These are phyloP conservation scores for Podila minutissima DNA, from an alignment of 192 early-diverging fungal genomes.

Conservation along the genomic window DNA sequence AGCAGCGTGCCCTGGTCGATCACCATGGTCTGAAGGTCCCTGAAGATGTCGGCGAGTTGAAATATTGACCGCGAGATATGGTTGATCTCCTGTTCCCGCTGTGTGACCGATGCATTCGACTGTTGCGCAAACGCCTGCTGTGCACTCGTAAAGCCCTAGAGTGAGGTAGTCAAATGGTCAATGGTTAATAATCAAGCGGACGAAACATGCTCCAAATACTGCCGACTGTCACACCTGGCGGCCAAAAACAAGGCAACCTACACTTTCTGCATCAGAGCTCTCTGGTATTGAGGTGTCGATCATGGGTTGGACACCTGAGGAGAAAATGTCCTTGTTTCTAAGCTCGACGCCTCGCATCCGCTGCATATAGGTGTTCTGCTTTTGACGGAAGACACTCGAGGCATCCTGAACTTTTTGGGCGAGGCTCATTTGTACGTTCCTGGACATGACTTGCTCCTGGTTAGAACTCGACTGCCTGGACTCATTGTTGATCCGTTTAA, in stretches of 20 bases:
- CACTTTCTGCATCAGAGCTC: conserved; percentile 28
- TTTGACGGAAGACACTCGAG: conserved; percentile 83
- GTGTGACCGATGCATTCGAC: conserved; percentile 79
- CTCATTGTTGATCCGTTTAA: conserved; percentile 76
- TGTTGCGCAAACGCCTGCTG: conserved; percentile 81
- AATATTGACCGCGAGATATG: conserved; percentile 93
- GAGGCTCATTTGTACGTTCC: conserved; percentile 91
- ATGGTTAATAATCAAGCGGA: neutral
- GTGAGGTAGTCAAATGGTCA: neutral
- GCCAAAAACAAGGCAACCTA: neutral
- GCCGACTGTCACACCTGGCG: neutral
- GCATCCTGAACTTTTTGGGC: conserved; percentile 91
- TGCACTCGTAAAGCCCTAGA: conserved; percentile 85
- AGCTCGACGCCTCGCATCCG: conserved; percentile 66
- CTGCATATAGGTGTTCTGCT: conserved; percentile 89
- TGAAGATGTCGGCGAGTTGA: conserved; percentile 90
- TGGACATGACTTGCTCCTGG: conserved; percentile 73
- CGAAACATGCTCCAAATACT: neutral
- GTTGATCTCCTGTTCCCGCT: conserved; percentile 93
- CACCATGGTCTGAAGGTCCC: conserved; percentile 93
- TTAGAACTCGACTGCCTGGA: conserved; percentile 54
- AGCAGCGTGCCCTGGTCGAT: conserved; percentile 98
- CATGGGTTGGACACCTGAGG: conserved; percentile 31
- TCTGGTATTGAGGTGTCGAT: conserved; percentile 34
- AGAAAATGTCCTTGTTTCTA: conserved; percentile 44